Percentiles rank a stretch among this genome's conserved stretches.
Evolutionary conservation across 2,329 filamentous ascomycete genomes (phyloP).

Genomic region (Trichophyton rubrum): DNA sequence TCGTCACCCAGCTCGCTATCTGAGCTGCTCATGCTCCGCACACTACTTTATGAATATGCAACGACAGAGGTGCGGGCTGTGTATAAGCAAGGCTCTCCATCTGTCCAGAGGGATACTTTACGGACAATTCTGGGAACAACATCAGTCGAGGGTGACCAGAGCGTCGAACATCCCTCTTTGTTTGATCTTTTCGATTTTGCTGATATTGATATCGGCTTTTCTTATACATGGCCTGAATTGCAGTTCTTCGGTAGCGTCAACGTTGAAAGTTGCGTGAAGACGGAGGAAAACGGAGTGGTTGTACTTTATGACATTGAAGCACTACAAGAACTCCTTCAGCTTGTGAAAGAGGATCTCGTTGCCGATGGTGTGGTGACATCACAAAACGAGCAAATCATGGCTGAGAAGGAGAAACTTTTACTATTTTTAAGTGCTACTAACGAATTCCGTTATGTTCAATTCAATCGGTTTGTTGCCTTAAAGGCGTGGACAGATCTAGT

Average conservation of each 20-base stretch:
- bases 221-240: constrained; percentile 41
- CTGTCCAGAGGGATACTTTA: constrained; percentile 53
- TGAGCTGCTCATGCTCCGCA: constrained; percentile 65
- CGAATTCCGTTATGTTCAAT: constrained; percentile 25
- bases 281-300: constrained; percentile 40
- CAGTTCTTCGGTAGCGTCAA: constrained; percentile 54
- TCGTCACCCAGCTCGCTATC: constrained; percentile 57
- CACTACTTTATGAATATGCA: constrained; percentile 71
- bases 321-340: constrained; percentile 57
- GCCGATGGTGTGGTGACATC: constrained; percentile 34
- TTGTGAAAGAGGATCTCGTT: constrained; percentile 33
- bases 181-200: constrained; percentile 94
- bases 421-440: constrained; percentile 32
- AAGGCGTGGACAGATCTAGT: constrained; percentile 75
- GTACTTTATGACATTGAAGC: constrained; percentile 56
- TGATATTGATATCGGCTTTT: constrained; percentile 45
- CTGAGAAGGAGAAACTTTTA: constrained; percentile 29
- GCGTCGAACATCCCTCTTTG: constrained; percentile 57
- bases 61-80: constrained; percentile 72
- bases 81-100: constrained; percentile 56
- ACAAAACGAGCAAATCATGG: constrained; percentile 29
- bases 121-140: constrained; percentile 60
- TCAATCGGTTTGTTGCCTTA: constrained; percentile 53
- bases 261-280: constrained; percentile 50
- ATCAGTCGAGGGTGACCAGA: constrained; percentile 52